Conservation (phyloP, 2,329 filamentous ascomycete species). For the Paecilomyces sp. region DNA sequence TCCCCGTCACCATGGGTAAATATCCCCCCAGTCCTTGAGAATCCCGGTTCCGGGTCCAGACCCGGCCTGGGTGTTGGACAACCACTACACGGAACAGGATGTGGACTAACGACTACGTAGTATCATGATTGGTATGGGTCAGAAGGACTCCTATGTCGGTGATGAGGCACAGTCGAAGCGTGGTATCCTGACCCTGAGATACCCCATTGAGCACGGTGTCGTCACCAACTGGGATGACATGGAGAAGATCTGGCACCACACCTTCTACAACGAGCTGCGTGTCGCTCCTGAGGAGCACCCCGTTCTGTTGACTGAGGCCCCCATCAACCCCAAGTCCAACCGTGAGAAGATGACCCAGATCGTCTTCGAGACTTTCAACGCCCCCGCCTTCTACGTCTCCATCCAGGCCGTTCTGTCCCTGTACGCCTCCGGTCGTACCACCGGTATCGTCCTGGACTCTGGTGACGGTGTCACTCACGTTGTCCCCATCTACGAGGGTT, state of each 20-base stretch:
- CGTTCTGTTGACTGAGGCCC: slow-evolving; percentile 96
- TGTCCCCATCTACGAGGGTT: slow-evolving; percentile 99
- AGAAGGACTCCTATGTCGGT: slow-evolving; percentile 99
- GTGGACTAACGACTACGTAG: slow-evolving; percentile 45
- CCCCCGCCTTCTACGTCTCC: slow-evolving; percentile 99
- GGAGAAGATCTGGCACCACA: slow-evolving; percentile 99
- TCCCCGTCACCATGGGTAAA: slow-evolving; percentile 99
- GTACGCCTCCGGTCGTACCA: slow-evolving; percentile 99
- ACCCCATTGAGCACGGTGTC: slow-evolving; percentile 99
- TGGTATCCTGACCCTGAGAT: slow-evolving; percentile 99
- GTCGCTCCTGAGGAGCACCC: slow-evolving; percentile 99
- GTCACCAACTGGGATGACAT: slow-evolving; percentile 99
- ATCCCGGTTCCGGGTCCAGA: slow-evolving; percentile 1
- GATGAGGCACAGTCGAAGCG: slow-evolving; percentile 99
- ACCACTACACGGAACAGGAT: slow-evolving; percentile 1
- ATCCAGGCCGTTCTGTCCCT: slow-evolving; percentile 99
- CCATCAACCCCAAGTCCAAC: slow-evolving; percentile 99
- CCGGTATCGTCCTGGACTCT: slow-evolving; percentile 99
- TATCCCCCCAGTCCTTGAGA: slow-evolving; percentile 18
- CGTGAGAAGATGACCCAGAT: slow-evolving; percentile 99
- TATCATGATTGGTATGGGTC: slow-evolving; percentile 99
- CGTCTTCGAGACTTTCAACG: slow-evolving; percentile 99
- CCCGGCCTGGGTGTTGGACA: background rate
- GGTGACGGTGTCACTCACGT: slow-evolving; percentile 99
- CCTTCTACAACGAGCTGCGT: slow-evolving; percentile 99